Percentiles rank a stretch among this genome's conserved stretches.
Conservation (phyloP, 345 rosid species). For the Gossypium mustelinum region DNA sequence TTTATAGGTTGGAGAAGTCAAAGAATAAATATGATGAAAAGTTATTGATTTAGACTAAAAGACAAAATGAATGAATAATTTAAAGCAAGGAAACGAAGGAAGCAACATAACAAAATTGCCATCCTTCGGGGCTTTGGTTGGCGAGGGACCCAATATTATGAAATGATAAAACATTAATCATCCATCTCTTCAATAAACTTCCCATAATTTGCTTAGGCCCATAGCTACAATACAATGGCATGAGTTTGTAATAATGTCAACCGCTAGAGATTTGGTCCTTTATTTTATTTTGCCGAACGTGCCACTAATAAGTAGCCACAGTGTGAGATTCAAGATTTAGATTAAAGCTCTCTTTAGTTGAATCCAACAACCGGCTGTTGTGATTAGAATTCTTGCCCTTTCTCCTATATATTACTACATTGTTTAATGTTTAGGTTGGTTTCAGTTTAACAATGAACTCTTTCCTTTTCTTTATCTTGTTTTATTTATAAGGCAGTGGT, state of each 20-base stretch:
- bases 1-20: no score
- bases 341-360: neutral
- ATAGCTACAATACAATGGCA: neutral
- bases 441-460: neutral
- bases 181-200: neutral
- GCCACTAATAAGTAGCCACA: neutral
- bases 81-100: no score
- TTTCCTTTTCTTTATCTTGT: neutral
- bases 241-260: neutral
- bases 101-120: no score
- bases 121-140: conserved; percentile 14
- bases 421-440: neutral
- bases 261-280: neutral
- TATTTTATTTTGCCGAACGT: neutral
- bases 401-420: no score
- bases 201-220: neutral
- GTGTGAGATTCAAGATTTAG: neutral
- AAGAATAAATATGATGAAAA: no score
- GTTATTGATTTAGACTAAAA: no score
- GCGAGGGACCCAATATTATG: neutral
- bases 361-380: conserved; percentile 2
- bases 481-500: no score
- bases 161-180: neutral
- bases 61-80: no score
- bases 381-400: neutral